Evolutionary conservation across 108 stramenopile species (phyloP).

Genomic region (Pelagomonas calceolata): DNA sequence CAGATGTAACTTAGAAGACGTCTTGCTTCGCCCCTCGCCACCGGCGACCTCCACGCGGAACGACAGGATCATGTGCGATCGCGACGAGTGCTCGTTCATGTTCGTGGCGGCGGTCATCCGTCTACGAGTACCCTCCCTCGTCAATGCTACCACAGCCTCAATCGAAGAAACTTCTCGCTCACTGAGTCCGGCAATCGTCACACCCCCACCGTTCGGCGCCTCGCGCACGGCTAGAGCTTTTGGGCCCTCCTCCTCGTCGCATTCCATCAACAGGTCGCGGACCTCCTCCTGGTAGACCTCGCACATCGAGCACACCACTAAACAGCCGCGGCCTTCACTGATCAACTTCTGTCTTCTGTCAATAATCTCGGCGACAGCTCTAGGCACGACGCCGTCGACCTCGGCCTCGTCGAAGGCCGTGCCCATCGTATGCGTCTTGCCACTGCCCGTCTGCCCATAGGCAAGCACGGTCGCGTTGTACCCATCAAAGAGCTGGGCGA

Average conservation of each 20-base stretch:
- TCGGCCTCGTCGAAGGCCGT: background rate
- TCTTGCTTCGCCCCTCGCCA: conserved; percentile 1
- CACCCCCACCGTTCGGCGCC: conserved; percentile 51
- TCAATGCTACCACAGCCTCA: conserved; percentile 67
- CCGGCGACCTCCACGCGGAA: conserved; percentile 45
- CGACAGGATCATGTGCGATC: conserved; percentile 65
- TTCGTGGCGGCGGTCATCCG: conserved; percentile 80
- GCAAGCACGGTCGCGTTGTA: conserved; percentile 33
- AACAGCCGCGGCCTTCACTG: background rate
- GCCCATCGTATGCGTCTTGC: conserved; percentile 35
- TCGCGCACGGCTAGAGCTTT: background rate
- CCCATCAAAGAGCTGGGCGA: conserved; percentile 17
- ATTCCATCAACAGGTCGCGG: conserved; percentile 15
- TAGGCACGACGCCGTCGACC: conserved; percentile 45
- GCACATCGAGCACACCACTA: background rate
- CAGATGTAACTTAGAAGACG: conserved; percentile 12
- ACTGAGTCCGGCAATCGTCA: conserved; percentile 74
- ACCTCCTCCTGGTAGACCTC: conserved; percentile 34
- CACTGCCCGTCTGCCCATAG: conserved; percentile 34
- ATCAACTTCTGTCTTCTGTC: background rate
- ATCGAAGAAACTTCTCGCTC: conserved; percentile 53
- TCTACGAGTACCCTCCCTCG: conserved; percentile 63
- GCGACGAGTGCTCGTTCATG: conserved; percentile 65
- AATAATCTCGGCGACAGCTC: conserved; percentile 48
- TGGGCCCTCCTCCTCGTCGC: background rate